Evolutionary conservation across 2,329 filamentous ascomycete genomes (phyloP), one percentile per base, ranked within the genome.

Genomic region (Colletotrichum orchidophilum): DNA sequence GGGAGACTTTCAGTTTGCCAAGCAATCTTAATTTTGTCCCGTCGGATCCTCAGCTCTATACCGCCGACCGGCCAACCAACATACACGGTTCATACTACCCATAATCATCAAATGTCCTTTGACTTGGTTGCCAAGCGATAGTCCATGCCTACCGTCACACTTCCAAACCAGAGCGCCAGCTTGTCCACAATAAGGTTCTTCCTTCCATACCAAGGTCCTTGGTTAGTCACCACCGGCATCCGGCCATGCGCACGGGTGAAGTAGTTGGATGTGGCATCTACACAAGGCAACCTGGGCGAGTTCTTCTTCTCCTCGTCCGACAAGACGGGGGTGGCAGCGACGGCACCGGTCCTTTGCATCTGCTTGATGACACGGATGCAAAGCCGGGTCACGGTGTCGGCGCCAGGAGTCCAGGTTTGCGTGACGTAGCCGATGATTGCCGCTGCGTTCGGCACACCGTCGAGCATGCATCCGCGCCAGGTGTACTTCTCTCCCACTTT

Each of bases 401-500:
- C 87, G 3, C 91, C 91, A 0, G 92, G 86, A 0, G 92, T 94
- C 91, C 91, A 94, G 0, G 87, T 87, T 0, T 87, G 86, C 57
- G 91, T 89, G 24, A 89, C 87, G 77, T 93, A 94, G 9, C 92
- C 92, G 53, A 91, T 83, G 42, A 92, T 82, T 63, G 90, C 84
- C 1, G 85, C 84, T 1, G 87, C 80, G 75, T 94, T 94, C 6
- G 92, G 92, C 1, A 93, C 78, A 58, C 88, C 89, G 74, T 92
- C 87, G 1, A 94, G 78, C 91, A 94, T 92, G 66, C 85, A 81
- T 5, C 87, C 87, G 75, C 88, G 88, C 91, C 91, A 94, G 13
- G 88, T 78, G 77, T 87, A 91, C 62, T 87, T 87, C 3, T 85
- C 78, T 1, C 82, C 76, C 1, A 87, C 69, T 5, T 86, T 78